A percentile compares a stretch with the other conserved stretches of the same genome.
These are phyloP conservation scores for Balansia obtecta DNA, from an alignment of 2,329 filamentous ascomycete species.

Conservation along the genomic window DNA sequence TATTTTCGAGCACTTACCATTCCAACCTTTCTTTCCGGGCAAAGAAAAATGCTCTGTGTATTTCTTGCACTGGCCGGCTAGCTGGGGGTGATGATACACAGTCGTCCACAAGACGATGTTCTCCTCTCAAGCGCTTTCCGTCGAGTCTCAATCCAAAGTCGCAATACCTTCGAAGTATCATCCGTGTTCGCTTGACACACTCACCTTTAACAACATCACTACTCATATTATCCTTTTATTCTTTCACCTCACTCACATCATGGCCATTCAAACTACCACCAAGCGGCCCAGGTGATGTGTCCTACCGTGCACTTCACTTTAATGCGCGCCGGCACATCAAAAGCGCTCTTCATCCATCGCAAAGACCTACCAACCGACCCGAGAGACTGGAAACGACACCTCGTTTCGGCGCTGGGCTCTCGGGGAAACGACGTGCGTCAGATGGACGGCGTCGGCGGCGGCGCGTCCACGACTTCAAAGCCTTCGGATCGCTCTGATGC, in stretches of 20 bases:
- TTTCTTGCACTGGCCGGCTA: not conserved
- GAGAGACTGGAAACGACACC: slow-evolving; percentile 37
- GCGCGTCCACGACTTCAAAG: slow-evolving; percentile 48
- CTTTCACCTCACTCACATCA: not conserved
- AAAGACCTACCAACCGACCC: slow-evolving; percentile 34
- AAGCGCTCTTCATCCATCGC: slow-evolving; percentile 45
- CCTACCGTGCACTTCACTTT: slow-evolving; percentile 41
- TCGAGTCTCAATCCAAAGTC: not conserved
- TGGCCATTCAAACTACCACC: not conserved
- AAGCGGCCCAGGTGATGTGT: slow-evolving; percentile 7
- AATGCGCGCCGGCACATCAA: slow-evolving; percentile 51
- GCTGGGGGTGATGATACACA: not conserved
- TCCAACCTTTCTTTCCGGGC: no score
- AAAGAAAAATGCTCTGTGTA: no score
- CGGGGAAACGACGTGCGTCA: slow-evolving; percentile 43
- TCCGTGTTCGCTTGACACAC: not conserved
- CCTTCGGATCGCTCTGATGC: slow-evolving; percentile 25
- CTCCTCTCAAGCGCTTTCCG: not conserved
- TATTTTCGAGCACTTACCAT: no score
- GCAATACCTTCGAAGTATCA: not conserved
- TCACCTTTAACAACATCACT: not conserved
- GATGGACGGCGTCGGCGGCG: slow-evolving; percentile 50
- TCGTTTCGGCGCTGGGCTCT: slow-evolving; percentile 41
- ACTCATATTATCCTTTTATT: no score
- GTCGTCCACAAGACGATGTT: not conserved